A percentile compares a stretch with the other conserved stretches of the same genome.
Conservation (phyloP, 257 asterid genomes). For the Primulina eburnea region DNA sequence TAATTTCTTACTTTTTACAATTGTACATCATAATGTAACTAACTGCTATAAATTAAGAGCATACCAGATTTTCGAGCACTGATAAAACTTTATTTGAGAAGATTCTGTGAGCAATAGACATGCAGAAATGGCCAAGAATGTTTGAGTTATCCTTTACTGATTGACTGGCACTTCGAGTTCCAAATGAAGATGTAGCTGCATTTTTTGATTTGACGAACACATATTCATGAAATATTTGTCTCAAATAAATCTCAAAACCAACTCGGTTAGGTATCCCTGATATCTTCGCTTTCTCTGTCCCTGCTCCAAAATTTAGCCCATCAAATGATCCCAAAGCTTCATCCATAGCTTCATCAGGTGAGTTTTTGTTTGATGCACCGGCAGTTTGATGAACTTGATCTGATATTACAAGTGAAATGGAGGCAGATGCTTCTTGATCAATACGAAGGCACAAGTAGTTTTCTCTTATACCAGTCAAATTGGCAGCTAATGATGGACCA, state of each 20-base stretch:
- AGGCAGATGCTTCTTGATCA: slow-evolving; percentile 76
- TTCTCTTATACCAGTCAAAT: slow-evolving; percentile 85
- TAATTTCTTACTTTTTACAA: neutral
- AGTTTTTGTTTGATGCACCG: slow-evolving; percentile 29
- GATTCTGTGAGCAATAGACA: slow-evolving; percentile 92
- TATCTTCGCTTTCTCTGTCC: slow-evolving; percentile 35
- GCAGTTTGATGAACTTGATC: slow-evolving; percentile 44
- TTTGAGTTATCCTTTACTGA: slow-evolving; percentile 57
- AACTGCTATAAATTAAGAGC: slow-evolving; percentile 22
- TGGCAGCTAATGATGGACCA: slow-evolving; percentile 54
- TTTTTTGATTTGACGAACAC: slow-evolving; percentile 77
- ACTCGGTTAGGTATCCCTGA: slow-evolving; percentile 58
- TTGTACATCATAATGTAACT: slow-evolving; percentile 9
- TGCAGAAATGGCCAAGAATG: slow-evolving; percentile 83
- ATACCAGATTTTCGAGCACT: slow-evolving; percentile 83
- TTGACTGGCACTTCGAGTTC: slow-evolving; percentile 52
- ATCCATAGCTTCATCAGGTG: slow-evolving; percentile 34
- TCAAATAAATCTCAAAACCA: slow-evolving; percentile 76
- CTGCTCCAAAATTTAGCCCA: slow-evolving; percentile 41
- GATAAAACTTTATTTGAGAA: slow-evolving; percentile 80
- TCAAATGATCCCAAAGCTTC: slow-evolving; percentile 37
- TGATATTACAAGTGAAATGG: slow-evolving; percentile 68
- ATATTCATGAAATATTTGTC: slow-evolving; percentile 82
- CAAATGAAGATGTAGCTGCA: slow-evolving; percentile 42
- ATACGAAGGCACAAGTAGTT: slow-evolving; percentile 66